Conservation (phyloP, 352 stramenopile genomes). For the Thalassiosira mediterranea region DNA sequence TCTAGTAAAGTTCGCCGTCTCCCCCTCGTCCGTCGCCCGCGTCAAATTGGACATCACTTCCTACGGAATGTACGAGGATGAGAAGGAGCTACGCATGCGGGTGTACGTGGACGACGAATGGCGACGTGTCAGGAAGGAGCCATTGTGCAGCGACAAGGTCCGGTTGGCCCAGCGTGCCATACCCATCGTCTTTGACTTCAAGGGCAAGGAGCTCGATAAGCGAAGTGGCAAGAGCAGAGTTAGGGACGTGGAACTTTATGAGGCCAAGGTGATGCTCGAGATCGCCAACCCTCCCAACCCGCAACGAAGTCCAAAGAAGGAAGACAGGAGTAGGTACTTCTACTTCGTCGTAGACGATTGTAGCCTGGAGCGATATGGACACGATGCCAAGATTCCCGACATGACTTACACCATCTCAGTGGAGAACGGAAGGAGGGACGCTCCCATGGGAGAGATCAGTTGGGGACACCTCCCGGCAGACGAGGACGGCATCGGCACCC, state of each 20-base stretch:
- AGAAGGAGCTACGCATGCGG: constrained; percentile 59
- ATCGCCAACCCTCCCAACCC: constrained; percentile 35
- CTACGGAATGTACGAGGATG: constrained; percentile 68
- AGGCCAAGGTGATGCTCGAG: constrained; percentile 26
- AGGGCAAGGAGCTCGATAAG: constrained; percentile 36
- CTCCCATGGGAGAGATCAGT: neutral
- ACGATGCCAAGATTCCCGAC: constrained; percentile 63
- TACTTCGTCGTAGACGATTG: constrained; percentile 83
- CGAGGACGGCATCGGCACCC: constrained; percentile 53
- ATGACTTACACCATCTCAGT: constrained; percentile 62
- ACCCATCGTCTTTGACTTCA: constrained; percentile 60
- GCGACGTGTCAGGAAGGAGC: constrained; percentile 45
- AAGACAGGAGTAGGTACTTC: constrained; percentile 63
- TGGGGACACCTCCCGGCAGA: constrained; percentile 56
- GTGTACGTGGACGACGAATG: constrained; percentile 72
- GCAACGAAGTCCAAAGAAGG: constrained; percentile 22
- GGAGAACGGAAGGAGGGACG: constrained; percentile 38
- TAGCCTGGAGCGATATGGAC: constrained; percentile 70
- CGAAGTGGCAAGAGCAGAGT: constrained; percentile 35
- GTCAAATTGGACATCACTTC: constrained; percentile 62
- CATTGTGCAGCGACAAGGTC: constrained; percentile 73
- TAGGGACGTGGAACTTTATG: constrained; percentile 40
- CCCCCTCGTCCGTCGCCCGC: constrained; percentile 37
- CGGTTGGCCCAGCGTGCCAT: constrained; percentile 43
- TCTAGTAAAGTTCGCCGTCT: constrained; percentile 77